Conservation (phyloP, 2,329 filamentous ascomycete genomes). For the Metarhizium brunneum region DNA sequence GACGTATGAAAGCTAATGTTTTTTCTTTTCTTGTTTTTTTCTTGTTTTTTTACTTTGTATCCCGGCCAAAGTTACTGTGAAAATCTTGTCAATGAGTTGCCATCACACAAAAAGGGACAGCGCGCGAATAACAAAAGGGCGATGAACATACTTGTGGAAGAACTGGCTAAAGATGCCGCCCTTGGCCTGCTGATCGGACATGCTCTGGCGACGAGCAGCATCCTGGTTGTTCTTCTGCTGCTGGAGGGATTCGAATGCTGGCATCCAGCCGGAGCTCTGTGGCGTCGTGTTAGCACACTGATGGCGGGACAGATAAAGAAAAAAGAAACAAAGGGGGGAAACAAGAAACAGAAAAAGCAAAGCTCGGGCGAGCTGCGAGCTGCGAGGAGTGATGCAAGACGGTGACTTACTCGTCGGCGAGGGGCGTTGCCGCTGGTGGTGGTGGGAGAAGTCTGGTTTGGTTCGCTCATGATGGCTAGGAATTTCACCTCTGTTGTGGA, state of each 20-base stretch:
- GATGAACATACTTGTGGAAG: constrained; percentile 45
- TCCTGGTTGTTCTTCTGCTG: constrained; percentile 41
- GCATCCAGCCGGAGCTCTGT: constrained; percentile 37
- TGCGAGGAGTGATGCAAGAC: neutral
- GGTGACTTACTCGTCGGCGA: constrained; percentile 20
- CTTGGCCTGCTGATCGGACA: constrained; percentile 42
- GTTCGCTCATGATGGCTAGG: constrained; percentile 19
- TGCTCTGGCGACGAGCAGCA: constrained; percentile 41
- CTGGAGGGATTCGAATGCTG: constrained; percentile 40
- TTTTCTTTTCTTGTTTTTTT: too few relatives aligned
- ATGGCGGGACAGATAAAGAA: neutral
- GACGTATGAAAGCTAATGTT: neutral
- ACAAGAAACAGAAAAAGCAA: too few relatives aligned
- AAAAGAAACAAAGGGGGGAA: neutral
- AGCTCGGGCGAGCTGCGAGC: too few relatives aligned
- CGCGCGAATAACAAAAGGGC: neutral
- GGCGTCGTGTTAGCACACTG: neutral
- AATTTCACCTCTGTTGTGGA: neutral
- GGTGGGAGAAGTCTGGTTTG: constrained; percentile 12
- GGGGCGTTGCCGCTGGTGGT: constrained; percentile 8
- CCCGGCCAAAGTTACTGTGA: constrained; percentile 24
- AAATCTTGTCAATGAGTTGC: neutral
- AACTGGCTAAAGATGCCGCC: constrained; percentile 43
- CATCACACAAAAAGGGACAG: neutral
- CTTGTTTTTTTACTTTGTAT: constrained; percentile 13